These are phyloP conservation scores for Pezicula rhizophila DNA, from an alignment of 2,329 filamentous ascomycete species.

Conservation along the genomic window DNA sequence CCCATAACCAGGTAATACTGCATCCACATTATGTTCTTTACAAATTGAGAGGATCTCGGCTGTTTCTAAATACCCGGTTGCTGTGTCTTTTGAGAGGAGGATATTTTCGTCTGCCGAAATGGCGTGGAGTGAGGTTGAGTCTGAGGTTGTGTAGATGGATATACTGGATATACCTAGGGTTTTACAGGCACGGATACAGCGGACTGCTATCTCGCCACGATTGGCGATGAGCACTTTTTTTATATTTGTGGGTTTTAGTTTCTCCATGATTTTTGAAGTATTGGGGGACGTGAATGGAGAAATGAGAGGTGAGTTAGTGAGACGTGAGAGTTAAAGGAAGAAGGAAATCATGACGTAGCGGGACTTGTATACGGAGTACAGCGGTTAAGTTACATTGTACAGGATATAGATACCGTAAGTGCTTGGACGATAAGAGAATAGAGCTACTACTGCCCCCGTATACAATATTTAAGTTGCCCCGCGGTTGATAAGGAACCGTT, in stretches of 20 bases:
- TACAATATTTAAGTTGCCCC: no score
- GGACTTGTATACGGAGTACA: no score
- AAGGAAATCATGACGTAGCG: no score
- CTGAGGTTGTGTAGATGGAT: slow-evolving; percentile 66
- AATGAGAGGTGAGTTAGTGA: no score
- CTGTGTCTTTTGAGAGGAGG: slow-evolving; percentile 47
- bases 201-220: slow-evolving; percentile 67
- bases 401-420: no score
- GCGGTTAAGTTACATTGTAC: no score
- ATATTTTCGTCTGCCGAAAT: slow-evolving; percentile 61
- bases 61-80: slow-evolving; percentile 60
- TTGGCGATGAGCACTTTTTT: slow-evolving; percentile 68
- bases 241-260: background rate
- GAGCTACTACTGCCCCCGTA: no score
- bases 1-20: slow-evolving; percentile 65
- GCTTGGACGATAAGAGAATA: no score
- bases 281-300: no score
- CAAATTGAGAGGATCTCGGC: slow-evolving; percentile 61
- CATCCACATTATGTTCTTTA: slow-evolving; percentile 56
- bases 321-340: no score
- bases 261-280: no score
- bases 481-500: no score
- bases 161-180: slow-evolving; percentile 63
- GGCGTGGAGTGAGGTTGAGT: slow-evolving; percentile 62
- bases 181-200: slow-evolving; percentile 61